These are phyloP conservation scores for Sordariomycetes sp. DNA, from an alignment of 2,329 filamentous ascomycete genomes.

Conservation along the genomic window DNA sequence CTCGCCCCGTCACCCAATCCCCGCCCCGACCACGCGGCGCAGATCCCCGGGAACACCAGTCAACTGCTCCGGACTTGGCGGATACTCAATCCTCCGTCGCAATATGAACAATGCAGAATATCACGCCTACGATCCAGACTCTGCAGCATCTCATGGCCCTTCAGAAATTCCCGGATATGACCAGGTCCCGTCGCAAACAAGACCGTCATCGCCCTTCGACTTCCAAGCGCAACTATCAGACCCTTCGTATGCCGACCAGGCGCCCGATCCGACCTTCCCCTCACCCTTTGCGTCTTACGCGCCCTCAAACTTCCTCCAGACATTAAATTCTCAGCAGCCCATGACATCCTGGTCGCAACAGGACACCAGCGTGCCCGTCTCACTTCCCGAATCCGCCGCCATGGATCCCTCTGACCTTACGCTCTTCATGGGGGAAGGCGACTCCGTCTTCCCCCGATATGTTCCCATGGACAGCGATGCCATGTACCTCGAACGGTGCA, in stretches of 20 bases:
- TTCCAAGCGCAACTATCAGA: constrained; percentile 1
- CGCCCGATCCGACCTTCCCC: constrained; percentile 1
- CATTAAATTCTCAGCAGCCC: background rate
- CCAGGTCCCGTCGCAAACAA: background rate
- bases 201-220: background rate
- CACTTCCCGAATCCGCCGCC: background rate
- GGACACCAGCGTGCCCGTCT: background rate
- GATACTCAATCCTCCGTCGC: background rate
- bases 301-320: background rate
- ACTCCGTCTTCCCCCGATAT: constrained; percentile 1
- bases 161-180: background rate
- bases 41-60: background rate
- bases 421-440: background rate
- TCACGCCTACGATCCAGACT: background rate
- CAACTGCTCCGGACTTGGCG: background rate
- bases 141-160: constrained; percentile 1
- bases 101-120: constrained; percentile 3
- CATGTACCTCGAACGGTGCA: constrained; percentile 18
- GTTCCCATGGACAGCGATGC: constrained; percentile 9
- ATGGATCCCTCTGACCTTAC: constrained; percentile 4
- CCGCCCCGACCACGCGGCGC: background rate
- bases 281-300: background rate
- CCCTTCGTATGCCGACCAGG: background rate
- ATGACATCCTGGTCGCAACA: background rate
- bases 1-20: background rate